phyloP scores from a whole-genome alignment of 225 moss, liverwort and hornwort species.

The Takakia lepidozioides region DNA sequence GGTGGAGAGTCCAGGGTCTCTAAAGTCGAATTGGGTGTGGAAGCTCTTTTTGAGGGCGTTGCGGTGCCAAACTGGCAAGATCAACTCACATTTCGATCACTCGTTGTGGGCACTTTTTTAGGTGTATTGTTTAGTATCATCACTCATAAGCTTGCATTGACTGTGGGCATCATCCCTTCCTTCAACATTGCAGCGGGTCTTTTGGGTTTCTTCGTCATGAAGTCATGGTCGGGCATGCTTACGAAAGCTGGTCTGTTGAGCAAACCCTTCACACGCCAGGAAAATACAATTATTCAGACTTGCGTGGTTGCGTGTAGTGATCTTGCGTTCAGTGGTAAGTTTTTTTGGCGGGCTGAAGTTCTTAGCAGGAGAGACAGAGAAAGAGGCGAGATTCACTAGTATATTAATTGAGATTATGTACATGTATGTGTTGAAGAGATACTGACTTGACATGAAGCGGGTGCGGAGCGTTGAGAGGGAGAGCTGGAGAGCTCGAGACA shows the following conservation, averaged over 20 bases:
- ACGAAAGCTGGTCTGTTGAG: slow-evolving; percentile 34
- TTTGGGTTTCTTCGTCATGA: slow-evolving; percentile 70
- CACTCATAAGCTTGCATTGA: slow-evolving; percentile 72
- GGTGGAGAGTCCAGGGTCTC: no score
- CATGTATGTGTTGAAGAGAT: no score
- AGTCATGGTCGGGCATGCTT: slow-evolving; percentile 26
- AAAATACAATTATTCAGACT: slow-evolving; percentile 95
- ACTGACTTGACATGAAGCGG: no score
- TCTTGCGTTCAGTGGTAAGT: slow-evolving; percentile 84
- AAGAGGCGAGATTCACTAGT: no score
- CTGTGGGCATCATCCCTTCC: slow-evolving; percentile 86
- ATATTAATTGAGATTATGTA: no score
- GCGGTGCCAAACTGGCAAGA: slow-evolving; percentile 63
- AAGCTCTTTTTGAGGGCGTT: slow-evolving; percentile 24
- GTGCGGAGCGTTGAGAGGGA: no score
- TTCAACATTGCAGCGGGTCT: slow-evolving; percentile 80
- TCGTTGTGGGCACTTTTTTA: slow-evolving; percentile 42
- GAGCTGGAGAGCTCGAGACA: no score
- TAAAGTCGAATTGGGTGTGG: no score
- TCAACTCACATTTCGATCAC: slow-evolving; percentile 59
- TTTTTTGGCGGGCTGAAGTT: no score
- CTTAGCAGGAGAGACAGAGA: no score
- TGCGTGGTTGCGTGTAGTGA: slow-evolving; percentile 85
- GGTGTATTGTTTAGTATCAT: slow-evolving; percentile 64
- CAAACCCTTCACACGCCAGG: slow-evolving; percentile 90